Evolutionary conservation across 2,329 filamentous ascomycete genomes (phyloP), one percentile per base, ranked within the genome.

Genomic region (Stromatinia cepivora): DNA sequence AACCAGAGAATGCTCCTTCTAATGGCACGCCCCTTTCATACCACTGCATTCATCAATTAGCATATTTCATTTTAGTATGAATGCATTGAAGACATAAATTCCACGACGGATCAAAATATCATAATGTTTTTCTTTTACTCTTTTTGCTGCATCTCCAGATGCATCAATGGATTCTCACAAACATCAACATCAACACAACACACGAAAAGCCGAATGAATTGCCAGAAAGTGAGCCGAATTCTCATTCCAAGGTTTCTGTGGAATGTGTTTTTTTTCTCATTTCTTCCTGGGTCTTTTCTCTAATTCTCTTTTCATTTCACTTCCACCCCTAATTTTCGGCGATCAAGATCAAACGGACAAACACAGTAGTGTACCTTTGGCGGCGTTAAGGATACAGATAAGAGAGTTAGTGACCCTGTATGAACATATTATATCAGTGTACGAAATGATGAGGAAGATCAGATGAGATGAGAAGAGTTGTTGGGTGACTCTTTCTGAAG

Each of bases 341-440:
- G 45, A 36, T 28, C 54, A 46, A 67, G 11, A 39, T 42, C 63
- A 57, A 42, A 42, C 34, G n/a, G 31, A 52, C 57, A 46, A 28
- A 45, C 50, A n/a, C 57, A 58, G 46, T 34, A 36, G 42, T 66
- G 52, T 28, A 58, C 39, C 39, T 48, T 66, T 42, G 64, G 42
- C 56, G 57, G 56, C 34, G 45, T 62, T 67, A n/a, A 39, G 46
- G 50, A 46, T 61, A 67, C 39, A 57, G 28, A 57, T 56, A 57
- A 57, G 34, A 57, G 67, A 48, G 52, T 48, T 48, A 11, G 50
- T 57, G 31, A n/a, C 45, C 45, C 45, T 67, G 66, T 67, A 67
- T 62, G 66, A 67, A 67, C 46, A 67, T 62, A 46, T 54, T 67
- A 67, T 63, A 67, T 67, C 48, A 57, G 42, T 69, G 67, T 69